Evolutionary conservation across 2,329 filamentous ascomycete species (phyloP).

Genomic region (Polychaeton citri): DNA sequence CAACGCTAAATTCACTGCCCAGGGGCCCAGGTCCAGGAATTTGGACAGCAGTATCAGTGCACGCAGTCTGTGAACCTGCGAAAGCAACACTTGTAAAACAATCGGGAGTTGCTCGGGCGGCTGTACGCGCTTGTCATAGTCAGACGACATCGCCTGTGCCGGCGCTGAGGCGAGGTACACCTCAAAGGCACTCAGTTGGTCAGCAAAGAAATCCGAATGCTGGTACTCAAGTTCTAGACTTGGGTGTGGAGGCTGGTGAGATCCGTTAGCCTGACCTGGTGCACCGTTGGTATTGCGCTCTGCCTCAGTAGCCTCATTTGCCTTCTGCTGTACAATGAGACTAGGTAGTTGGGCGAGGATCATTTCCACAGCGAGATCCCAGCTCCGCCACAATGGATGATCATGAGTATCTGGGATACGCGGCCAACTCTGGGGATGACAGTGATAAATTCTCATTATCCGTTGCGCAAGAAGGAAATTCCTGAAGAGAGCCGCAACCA

Average conservation of each 20-base stretch:
- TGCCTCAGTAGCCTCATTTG: conserved; percentile 27
- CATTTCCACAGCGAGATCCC: conserved; percentile 95
- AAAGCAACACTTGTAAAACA: conserved; percentile 86
- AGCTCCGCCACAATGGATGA: conserved; percentile 91
- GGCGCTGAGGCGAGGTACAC: conserved; percentile 87
- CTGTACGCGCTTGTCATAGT: conserved; percentile 52
- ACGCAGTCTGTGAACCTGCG: conserved; percentile 83
- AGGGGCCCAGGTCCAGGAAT: conserved; percentile 89
- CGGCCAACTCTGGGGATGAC: conserved; percentile 84
- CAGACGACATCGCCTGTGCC: conserved; percentile 68
- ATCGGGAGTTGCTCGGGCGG: conserved; percentile 85
- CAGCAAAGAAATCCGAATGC: conserved; percentile 91
- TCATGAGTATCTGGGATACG: conserved; percentile 88
- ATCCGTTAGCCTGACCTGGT: not conserved
- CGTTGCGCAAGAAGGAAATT: conserved; percentile 92
- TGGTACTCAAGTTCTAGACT: conserved; percentile 66
- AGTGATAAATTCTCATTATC: conserved; percentile 93
- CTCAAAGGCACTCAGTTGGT: conserved; percentile 93
- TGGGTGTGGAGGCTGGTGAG: conserved; percentile 7
- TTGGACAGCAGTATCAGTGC: conserved; percentile 84
- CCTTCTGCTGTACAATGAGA: conserved; percentile 62
- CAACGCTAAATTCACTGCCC: conserved; percentile 94
- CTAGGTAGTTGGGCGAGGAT: conserved; percentile 79
- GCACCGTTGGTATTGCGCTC: conserved; percentile 4
- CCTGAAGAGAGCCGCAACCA: conserved; percentile 95